Evolutionary conservation across 352 stramenopile genomes (phyloP).

Genomic region (Globisporangium carolinianum): DNA sequence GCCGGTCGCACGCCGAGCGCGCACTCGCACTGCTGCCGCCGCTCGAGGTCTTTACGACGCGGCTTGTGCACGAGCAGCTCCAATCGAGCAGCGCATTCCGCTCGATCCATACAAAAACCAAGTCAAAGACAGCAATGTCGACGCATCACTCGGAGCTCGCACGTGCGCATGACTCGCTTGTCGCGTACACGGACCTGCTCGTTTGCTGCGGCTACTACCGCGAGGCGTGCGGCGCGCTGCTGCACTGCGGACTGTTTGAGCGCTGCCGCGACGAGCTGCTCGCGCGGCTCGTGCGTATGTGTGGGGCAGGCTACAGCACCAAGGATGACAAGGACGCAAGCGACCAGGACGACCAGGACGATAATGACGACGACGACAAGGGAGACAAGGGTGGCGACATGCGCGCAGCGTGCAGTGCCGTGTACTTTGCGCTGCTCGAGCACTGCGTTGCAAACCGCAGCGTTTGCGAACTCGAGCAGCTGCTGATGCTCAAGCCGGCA

Average conservation of each 20-base stretch:
- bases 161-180: slow-evolving; percentile 18
- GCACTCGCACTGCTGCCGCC: slow-evolving; percentile 60
- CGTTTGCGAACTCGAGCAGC: slow-evolving; percentile 30
- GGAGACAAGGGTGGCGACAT: slow-evolving; percentile 4
- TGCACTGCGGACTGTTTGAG: slow-evolving; percentile 59
- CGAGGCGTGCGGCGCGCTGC: slow-evolving; percentile 52
- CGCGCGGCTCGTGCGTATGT: slow-evolving; percentile 4
- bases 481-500: slow-evolving; percentile 45
- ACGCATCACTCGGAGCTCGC: too few species aligned
- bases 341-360: neutral
- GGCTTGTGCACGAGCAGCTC: slow-evolving; percentile 13
- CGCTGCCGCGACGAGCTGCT: slow-evolving; percentile 40
- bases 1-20: slow-evolving; percentile 60
- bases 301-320: neutral
- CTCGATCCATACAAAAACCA: too few species aligned
- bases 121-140: too few species aligned
- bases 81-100: neutral
- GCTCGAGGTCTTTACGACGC: slow-evolving; percentile 32
- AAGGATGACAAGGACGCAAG: neutral
- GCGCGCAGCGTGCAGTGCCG: slow-evolving; percentile 13
- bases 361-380: slow-evolving; percentile 8
- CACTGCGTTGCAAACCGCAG: slow-evolving; percentile 51
- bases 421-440: slow-evolving; percentile 67
- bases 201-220: slow-evolving; percentile 38
- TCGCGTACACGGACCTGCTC: slow-evolving; percentile 59